phyloP scores from a whole-genome alignment of 1,139 yeast species.

The Zhuliangozyma blackwelliae region DNA sequence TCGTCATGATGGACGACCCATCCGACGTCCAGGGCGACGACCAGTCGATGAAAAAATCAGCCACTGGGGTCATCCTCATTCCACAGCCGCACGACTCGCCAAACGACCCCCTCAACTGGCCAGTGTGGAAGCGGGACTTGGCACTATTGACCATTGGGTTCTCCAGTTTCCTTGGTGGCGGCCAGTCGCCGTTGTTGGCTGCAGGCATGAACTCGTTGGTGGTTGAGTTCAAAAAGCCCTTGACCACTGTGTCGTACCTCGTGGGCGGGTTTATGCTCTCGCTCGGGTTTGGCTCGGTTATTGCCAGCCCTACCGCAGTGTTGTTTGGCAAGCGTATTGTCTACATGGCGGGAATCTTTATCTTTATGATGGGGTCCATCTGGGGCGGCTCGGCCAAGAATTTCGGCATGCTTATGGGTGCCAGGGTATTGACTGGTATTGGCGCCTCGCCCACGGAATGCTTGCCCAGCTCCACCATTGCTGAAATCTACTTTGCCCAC shows the following conservation, averaged over 20 bases:
- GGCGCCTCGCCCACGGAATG: constrained; percentile 64
- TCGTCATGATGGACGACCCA: constrained; percentile 32
- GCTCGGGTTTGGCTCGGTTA: constrained; percentile 53
- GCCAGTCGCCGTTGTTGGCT: constrained; percentile 59
- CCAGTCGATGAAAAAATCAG: constrained; percentile 36
- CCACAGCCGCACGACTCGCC: constrained; percentile 78
- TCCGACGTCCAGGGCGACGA: constrained; percentile 11
- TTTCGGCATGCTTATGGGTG: constrained; percentile 53
- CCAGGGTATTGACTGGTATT: constrained; percentile 53
- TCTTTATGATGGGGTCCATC: constrained; percentile 50
- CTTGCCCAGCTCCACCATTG: constrained; percentile 57
- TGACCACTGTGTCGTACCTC: constrained; percentile 45
- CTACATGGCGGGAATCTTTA: constrained; percentile 45
- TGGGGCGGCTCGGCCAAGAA: constrained; percentile 50
- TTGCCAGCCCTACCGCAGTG: constrained; percentile 58
- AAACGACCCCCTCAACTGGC: constrained; percentile 77
- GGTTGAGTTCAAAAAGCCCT: constrained; percentile 39
- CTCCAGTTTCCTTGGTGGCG: constrained; percentile 60
- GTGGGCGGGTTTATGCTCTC: constrained; percentile 62
- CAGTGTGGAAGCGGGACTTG: constrained; percentile 53
- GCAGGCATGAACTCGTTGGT: constrained; percentile 47
- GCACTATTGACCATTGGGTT: constrained; percentile 52
- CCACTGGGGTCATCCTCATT: constrained; percentile 52
- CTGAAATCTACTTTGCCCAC: constrained; percentile 61
- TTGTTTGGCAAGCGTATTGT: constrained; percentile 57